Base-by-base conservation (phyloP, 169 alveolate genomes). In the Toxoplasma gondii region DNA sequence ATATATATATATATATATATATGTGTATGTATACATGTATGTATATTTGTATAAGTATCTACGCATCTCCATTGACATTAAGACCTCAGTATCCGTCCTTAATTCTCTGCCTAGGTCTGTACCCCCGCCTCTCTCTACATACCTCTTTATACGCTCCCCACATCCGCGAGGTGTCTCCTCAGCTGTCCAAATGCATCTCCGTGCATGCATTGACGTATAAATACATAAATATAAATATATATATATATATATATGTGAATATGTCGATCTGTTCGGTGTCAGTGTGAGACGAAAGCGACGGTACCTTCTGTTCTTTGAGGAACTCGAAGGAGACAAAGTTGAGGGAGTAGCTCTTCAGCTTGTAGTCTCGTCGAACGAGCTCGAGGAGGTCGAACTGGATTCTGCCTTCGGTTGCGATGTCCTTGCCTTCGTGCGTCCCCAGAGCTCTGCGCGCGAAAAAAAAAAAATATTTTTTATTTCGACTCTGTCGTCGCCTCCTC, bases 261-360 rank as follows among this genome's bases (percentile, higher is more conserved):
- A 64, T 64, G 74, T 31, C 74, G 74, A 4, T 16, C 22, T 31
- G 22, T 27, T 64, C 74, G 34, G n/a, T 27, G 34, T 22, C 74
- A 12, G 34, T 31, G 31, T 64, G 74, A 19, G 74, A 4, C n/a
- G 34, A 22, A 1, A 16, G 74, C 74, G 74, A 31, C 1, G 74
- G 74, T 29, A 83, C 95, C 97, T 99, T 99, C 96, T 99, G 99
- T 91, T 99, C 99, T 88, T 98, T 98, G 87, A 99, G 97, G 97
- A 98, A 99, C 95, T 98, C 98, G 78, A 99, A 98, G 54, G 99
- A 98, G 36, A 99, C 99, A 87, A 97, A 98, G 96, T 99, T 99
- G 87, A 99, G 97, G 24, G 99, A 97, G 95, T 99, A 99, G 24
- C 99, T 98, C 95, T 99, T 96, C 88, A 99, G 98, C 88, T 99